phyloP scores from a whole-genome alignment of 352 stramenopile genomes.

The Pythium dissotocum region DNA sequence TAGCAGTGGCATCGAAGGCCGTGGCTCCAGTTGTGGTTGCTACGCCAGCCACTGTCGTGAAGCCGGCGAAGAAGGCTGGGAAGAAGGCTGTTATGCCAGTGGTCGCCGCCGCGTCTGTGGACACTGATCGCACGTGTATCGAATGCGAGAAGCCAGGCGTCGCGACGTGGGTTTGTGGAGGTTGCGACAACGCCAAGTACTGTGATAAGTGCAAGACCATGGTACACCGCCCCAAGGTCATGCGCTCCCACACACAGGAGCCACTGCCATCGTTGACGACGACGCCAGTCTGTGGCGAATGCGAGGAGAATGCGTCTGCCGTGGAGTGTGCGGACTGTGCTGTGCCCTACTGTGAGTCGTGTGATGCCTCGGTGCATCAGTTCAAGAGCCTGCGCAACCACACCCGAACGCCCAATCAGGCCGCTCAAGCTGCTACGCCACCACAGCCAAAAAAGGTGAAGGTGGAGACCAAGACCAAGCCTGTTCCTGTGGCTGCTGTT shows the following conservation, averaged over 20 bases:
- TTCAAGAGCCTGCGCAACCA: constrained; percentile 74
- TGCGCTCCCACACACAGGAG: constrained; percentile 52
- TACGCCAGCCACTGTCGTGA: constrained; percentile 16
- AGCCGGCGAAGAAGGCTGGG: constrained; percentile 2
- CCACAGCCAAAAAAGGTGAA: constrained; percentile 13
- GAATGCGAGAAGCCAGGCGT: constrained; percentile 56
- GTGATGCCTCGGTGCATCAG: constrained; percentile 63
- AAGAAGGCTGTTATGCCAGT: background rate
- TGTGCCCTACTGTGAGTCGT: constrained; percentile 50
- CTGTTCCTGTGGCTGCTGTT: background rate
- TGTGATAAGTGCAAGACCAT: constrained; percentile 58
- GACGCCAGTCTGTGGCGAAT: constrained; percentile 51
- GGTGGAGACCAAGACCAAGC: constrained; percentile 18
- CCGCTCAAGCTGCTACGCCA: background rate
- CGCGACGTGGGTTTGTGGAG: constrained; percentile 51
- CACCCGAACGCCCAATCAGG: constrained; percentile 27
- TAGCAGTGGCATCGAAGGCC: background rate
- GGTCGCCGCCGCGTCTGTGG: background rate
- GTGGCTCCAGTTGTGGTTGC: background rate
- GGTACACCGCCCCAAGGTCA: constrained; percentile 65
- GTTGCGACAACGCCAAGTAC: constrained; percentile 64
- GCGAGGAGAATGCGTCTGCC: constrained; percentile 37
- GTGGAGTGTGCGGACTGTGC: constrained; percentile 64
- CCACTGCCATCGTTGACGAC: constrained; percentile 34
- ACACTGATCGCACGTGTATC: constrained; percentile 46